Conservation (phyloP, 805 yeast genomes). For the Ogataea siamensis region DNA sequence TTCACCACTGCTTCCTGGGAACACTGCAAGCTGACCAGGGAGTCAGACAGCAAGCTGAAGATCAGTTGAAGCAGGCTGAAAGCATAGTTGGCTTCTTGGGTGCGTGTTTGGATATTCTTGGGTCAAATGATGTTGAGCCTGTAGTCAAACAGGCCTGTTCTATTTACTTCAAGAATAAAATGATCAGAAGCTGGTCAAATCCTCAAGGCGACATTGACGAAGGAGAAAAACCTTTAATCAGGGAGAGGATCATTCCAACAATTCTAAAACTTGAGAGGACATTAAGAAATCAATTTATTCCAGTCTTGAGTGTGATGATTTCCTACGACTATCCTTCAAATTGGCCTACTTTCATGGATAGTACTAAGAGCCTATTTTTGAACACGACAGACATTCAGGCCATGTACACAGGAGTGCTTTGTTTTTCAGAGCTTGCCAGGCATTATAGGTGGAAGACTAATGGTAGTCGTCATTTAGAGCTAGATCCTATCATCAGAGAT, state of each 20-base stretch:
- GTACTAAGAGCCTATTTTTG: slow-evolving; percentile 44
- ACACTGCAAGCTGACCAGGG: slow-evolving; percentile 68
- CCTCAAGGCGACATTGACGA: slow-evolving; percentile 44
- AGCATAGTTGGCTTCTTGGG: slow-evolving; percentile 69
- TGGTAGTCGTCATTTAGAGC: slow-evolving; percentile 43
- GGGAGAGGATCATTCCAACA: slow-evolving; percentile 65
- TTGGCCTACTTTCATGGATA: slow-evolving; percentile 59
- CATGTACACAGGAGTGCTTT: slow-evolving; percentile 65
- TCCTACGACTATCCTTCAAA: slow-evolving; percentile 36
- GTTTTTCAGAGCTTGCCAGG: slow-evolving; percentile 73
- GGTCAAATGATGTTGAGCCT: slow-evolving; percentile 49
- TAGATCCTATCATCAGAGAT: slow-evolving; percentile 59
- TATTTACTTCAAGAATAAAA: slow-evolving; percentile 78
- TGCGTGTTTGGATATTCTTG: slow-evolving; percentile 76
- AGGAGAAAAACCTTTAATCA: slow-evolving; percentile 73
- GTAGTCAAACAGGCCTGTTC: slow-evolving; percentile 77
- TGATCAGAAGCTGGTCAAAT: slow-evolving; percentile 61
- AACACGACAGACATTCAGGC: slow-evolving; percentile 41
- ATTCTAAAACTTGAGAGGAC: slow-evolving; percentile 48
- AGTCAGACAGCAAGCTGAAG: slow-evolving; percentile 68
- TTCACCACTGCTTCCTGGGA: slow-evolving; percentile 75
- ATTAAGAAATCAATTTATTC: slow-evolving; percentile 46
- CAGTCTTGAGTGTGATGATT: slow-evolving; percentile 53
- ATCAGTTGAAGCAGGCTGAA: slow-evolving; percentile 57
- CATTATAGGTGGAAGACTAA: slow-evolving; percentile 76